These are phyloP conservation scores for Kentomonas sorsogonicus DNA, from an alignment of 208 protist species.

Conservation along the genomic window DNA sequence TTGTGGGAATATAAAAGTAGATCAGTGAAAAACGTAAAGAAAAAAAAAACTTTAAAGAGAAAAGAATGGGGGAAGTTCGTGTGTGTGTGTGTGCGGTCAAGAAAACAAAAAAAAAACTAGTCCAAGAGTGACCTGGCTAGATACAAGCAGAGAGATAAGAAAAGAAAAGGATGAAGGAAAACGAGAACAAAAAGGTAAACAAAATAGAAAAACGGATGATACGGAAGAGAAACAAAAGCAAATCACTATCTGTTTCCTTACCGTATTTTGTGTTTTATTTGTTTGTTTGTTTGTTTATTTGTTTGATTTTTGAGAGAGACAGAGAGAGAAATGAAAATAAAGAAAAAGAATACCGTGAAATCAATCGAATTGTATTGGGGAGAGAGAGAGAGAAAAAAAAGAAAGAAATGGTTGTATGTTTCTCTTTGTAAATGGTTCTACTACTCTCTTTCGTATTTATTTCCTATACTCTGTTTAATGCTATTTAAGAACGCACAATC, in stretches of 20 bases:
- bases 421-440: not conserved
- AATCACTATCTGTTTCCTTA: not conserved
- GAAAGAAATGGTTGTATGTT: too few species aligned
- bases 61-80: too few species aligned
- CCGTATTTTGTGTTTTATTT: not conserved
- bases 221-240: not conserved
- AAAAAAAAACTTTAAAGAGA: conserved; percentile 2
- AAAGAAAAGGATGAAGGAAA: not conserved
- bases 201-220: conserved; percentile 1
- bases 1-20: not conserved
- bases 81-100: too few species aligned
- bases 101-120: too few species aligned
- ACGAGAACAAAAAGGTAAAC: conserved; percentile 2
- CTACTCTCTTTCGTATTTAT: conserved; percentile 2
- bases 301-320: not conserved
- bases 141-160: too few species aligned
- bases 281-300: not conserved
- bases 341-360: not conserved
- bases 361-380: not conserved
- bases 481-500: too few species aligned
- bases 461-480: conserved; percentile 2
- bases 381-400: conserved; percentile 2
- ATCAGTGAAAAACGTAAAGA: not conserved
- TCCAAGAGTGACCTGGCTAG: too few species aligned
- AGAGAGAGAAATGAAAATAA: not conserved